Evolutionary conservation across 2,329 filamentous ascomycete species (phyloP).

Genomic region (Fusarium agapanthi): DNA sequence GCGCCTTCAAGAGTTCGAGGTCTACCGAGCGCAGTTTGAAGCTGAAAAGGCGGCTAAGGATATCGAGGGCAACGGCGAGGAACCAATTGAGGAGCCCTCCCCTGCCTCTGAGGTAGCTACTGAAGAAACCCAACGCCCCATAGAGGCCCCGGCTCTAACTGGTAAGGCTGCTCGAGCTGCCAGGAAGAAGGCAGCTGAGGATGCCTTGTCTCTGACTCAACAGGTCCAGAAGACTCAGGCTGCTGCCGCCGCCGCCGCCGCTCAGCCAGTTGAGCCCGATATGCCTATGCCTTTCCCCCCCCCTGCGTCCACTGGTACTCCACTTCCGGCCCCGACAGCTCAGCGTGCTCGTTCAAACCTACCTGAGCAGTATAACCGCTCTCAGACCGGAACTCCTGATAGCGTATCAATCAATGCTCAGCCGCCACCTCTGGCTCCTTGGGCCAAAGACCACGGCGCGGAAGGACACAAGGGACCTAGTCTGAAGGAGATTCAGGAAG

Average conservation of each 20-base stretch:
- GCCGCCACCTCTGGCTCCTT: conserved; percentile 84
- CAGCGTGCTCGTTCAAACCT: conserved; percentile 86
- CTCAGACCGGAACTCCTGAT: conserved; percentile 81
- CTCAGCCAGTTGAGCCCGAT: conserved; percentile 62
- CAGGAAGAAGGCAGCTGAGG: conserved; percentile 48
- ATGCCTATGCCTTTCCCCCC: conserved; percentile 82
- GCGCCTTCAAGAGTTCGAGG: conserved; percentile 84
- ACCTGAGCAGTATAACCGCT: conserved; percentile 76
- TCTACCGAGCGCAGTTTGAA: conserved; percentile 78
- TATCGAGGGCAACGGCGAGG: conserved; percentile 49
- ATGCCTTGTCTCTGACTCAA: conserved; percentile 76
- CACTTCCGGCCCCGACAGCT: conserved; percentile 86
- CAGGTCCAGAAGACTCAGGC: conserved; percentile 81
- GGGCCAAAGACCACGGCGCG: conserved; percentile 85
- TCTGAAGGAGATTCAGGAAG: conserved; percentile 95
- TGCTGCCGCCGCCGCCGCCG: conserved; percentile 48
- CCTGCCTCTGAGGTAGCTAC: conserved; percentile 9
- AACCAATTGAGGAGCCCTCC: conserved; percentile 20
- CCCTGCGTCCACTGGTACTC: conserved; percentile 72
- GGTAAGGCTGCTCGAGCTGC: conserved; percentile 41
- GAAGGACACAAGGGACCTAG: conserved; percentile 84
- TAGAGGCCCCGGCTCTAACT: conserved; percentile 23
- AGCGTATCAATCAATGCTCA: conserved; percentile 51
- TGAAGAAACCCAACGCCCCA: conserved; percentile 20
- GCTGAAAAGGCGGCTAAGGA: conserved; percentile 54